A percentile compares a stretch with the other conserved stretches of the same genome.
These are phyloP conservation scores for Mortierella claussenii DNA, from an alignment of 192 early-diverging fungal species.

Conservation along the genomic window DNA sequence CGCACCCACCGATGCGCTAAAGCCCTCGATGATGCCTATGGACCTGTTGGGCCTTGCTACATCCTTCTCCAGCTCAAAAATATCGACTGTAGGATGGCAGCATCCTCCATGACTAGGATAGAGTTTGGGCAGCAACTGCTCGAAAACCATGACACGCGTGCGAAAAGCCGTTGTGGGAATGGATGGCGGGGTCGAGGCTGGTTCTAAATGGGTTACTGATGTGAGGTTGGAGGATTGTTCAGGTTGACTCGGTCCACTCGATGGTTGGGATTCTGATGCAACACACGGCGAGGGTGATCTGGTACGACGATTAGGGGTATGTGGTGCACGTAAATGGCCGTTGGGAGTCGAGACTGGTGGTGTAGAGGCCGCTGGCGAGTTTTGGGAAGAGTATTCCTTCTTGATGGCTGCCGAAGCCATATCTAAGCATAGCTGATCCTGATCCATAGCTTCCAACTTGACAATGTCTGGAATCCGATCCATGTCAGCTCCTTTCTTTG, in stretches of 20 bases:
- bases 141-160: conserved; percentile 79
- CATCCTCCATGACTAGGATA: conserved; percentile 57
- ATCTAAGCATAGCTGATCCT: conserved; percentile 8
- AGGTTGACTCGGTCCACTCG: conserved; percentile 1
- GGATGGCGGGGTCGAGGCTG: conserved; percentile 15
- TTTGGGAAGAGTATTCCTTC: conserved; percentile 28
- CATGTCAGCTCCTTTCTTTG: neutral
- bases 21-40: no score
- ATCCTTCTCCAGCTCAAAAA: conserved; percentile 24
- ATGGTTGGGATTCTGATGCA: conserved; percentile 11
- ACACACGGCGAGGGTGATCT: conserved; percentile 21
- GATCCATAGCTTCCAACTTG: conserved; percentile 31
- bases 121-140: conserved; percentile 73
- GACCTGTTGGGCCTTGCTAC: conserved; percentile 7
- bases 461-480: conserved; percentile 5
- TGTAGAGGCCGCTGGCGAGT: conserved; percentile 21
- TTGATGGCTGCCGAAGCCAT: conserved; percentile 26
- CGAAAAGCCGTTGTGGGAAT: conserved; percentile 68
- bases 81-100: conserved; percentile 52
- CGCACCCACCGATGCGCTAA: no score
- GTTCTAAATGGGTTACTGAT: neutral
- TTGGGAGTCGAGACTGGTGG: conserved; percentile 23
- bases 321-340: conserved; percentile 20
- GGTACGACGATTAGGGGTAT: conserved; percentile 29
- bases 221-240: neutral